Percentiles rank a stretch among this genome's conserved stretches.
Evolutionary conservation across 169 alveolate genomes (phyloP).

Genomic region (Plasmodium vinckei): DNA sequence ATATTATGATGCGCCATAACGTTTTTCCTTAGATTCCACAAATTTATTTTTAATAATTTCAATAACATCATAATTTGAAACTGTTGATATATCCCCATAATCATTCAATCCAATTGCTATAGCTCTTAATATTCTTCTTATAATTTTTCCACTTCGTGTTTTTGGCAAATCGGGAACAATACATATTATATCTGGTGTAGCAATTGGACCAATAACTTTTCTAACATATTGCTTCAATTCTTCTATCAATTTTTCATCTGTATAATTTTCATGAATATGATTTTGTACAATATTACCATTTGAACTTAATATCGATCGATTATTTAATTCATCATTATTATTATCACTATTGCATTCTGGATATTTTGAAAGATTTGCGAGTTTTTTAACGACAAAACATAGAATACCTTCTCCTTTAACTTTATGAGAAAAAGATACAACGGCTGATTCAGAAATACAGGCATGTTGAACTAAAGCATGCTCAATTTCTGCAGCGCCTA

Average conservation of each 20-base stretch:
- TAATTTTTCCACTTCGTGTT: conserved; percentile 94
- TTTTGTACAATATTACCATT: not conserved
- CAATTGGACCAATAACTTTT: conserved; percentile 93
- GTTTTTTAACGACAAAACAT: conserved; percentile 91
- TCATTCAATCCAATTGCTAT: conserved; percentile 88
- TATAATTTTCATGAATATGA: conserved; percentile 4
- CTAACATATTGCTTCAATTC: conserved; percentile 82
- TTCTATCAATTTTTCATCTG: conserved; percentile 59
- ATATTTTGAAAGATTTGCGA: conserved; percentile 43
- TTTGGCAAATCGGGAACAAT: conserved; percentile 92
- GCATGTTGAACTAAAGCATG: conserved; percentile 91
- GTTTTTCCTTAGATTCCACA: conserved; percentile 35
- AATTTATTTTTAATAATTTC: conserved; percentile 79
- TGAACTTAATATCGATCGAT: not conserved
- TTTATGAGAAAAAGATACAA: conserved; percentile 93
- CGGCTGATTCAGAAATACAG: conserved; percentile 93
- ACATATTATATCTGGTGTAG: conserved; percentile 92
- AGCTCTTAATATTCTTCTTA: conserved; percentile 93
- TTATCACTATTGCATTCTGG: conserved; percentile 29
- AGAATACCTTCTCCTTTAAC: conserved; percentile 94
- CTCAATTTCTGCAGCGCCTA: conserved; percentile 95
- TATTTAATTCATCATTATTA: conserved; percentile 39
- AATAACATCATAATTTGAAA: conserved; percentile 89
- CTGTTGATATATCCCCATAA: conserved; percentile 89
- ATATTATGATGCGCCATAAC: not conserved